Percentiles rank a stretch among this genome's conserved stretches.
Conservation (phyloP, 257 asterid genomes). For the Solanum phureja region DNA sequence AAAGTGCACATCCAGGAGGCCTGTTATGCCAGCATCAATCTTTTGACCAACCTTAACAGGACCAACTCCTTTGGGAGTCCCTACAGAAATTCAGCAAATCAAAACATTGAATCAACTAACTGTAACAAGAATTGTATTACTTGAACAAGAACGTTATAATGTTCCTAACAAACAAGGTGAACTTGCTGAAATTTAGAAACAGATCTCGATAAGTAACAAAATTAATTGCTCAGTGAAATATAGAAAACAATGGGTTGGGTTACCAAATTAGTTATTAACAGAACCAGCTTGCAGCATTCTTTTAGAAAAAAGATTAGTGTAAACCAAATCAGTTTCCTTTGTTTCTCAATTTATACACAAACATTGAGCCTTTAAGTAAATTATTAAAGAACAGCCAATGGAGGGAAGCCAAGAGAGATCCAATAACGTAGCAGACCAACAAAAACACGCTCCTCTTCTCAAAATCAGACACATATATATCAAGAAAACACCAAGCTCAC, state of each 20-base stretch:
- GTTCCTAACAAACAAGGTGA: not conserved
- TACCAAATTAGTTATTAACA: not conserved
- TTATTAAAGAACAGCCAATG: not conserved
- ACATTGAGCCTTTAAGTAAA: not conserved
- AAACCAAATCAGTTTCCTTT: not conserved
- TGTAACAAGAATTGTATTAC: not conserved
- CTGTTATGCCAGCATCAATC: constrained; percentile 90
- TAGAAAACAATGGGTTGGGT: not conserved
- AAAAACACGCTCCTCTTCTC: not conserved
- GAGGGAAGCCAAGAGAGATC: not conserved
- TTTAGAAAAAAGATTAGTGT: not conserved
- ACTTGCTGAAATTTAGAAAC: not conserved
- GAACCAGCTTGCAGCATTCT: not conserved
- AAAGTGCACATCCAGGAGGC: constrained; percentile 59
- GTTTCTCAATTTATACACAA: not conserved
- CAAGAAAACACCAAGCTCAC: not conserved
- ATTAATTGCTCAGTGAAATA: not conserved
- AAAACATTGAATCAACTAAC: not conserved
- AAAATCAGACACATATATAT: not conserved
- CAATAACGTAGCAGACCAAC: not conserved
- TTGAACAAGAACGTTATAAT: not conserved
- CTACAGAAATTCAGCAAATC: constrained; percentile 26
- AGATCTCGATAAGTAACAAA: not conserved
- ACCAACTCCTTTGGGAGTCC: constrained; percentile 91
- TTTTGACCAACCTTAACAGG: constrained; percentile 81